Percentiles rank a stretch among this genome's conserved stretches.
Conservation (phyloP, 1,284 basidiomycete genomes). For the Paramarasmius palmivorus region DNA sequence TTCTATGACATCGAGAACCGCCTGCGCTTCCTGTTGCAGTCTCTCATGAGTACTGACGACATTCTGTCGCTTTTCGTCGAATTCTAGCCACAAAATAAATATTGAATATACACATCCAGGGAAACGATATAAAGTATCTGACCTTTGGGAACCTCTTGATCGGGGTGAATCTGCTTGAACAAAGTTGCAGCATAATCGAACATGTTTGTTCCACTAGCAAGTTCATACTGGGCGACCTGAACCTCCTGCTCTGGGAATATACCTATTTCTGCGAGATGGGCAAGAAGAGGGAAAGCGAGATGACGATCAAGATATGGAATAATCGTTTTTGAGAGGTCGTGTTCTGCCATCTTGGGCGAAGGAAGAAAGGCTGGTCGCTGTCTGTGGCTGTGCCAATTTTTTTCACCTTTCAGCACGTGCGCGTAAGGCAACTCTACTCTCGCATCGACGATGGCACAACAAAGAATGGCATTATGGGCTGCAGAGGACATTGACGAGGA, state of each 20-base stretch:
- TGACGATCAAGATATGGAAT: conserved; percentile 95
- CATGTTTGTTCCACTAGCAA: conserved; percentile 97
- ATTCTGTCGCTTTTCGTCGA: conserved; percentile 76
- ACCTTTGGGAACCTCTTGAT: conserved; percentile 69
- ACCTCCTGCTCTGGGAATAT: conserved; percentile 79
- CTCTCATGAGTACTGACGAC: conserved; percentile 84
- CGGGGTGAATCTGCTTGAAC: conserved; percentile 77
- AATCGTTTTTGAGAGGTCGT: conserved; percentile 89
- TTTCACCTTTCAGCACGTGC: background rate
- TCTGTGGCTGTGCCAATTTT: conserved; percentile 11
- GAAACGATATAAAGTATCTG: background rate
- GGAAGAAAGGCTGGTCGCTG: conserved; percentile 22
- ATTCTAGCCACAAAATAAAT: conserved; percentile 52
- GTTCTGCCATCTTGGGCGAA: conserved; percentile 65
- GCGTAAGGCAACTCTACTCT: background rate
- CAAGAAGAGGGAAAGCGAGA: conserved; percentile 89
- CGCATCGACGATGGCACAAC: conserved; percentile 52
- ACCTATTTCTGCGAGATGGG: conserved; percentile 77
- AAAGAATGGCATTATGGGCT: conserved; percentile 68
- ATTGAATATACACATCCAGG: background rate
- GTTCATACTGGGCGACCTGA: conserved; percentile 90
- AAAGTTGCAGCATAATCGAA: conserved; percentile 85
- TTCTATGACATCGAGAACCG: conserved; percentile 94
- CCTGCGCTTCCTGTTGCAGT: conserved; percentile 87
- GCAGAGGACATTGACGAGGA: conserved; percentile 76